Percentiles rank a stretch among this genome's conserved stretches.
Evolutionary conservation across 345 rosid genomes (phyloP).

Genomic region (Populus alba): DNA sequence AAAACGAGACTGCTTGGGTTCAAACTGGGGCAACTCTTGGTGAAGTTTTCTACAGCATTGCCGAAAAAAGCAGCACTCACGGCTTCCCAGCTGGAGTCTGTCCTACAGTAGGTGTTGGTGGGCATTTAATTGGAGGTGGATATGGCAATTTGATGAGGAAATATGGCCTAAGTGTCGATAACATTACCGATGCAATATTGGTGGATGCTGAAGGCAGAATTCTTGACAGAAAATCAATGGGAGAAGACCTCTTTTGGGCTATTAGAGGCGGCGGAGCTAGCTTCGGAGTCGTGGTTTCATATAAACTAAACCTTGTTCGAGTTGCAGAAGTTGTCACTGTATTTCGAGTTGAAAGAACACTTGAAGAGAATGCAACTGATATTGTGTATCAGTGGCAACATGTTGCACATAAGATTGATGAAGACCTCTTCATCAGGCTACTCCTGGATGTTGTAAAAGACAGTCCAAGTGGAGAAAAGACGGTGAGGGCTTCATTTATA

Average conservation of each 20-base stretch:
- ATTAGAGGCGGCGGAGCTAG: slow-evolving; percentile 14
- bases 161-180: slow-evolving; percentile 6
- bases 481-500: slow-evolving; percentile 9
- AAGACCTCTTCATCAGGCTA: slow-evolving; percentile 10
- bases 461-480: neutral
- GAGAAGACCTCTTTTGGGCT: slow-evolving; percentile 15
- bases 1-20: slow-evolving; percentile 7
- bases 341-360: slow-evolving; percentile 1
- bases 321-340: slow-evolving; percentile 8
- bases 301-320: slow-evolving; percentile 7
- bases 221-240: slow-evolving; percentile 14
- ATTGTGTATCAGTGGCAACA: slow-evolving; percentile 15
- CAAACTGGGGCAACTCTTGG: slow-evolving; percentile 10
- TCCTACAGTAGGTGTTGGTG: slow-evolving; percentile 15
- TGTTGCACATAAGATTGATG: slow-evolving; percentile 4
- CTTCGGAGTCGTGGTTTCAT: slow-evolving; percentile 9
- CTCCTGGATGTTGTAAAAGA: slow-evolving; percentile 2
- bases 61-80: slow-evolving; percentile 7
- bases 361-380: slow-evolving; percentile 9
- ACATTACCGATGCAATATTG: slow-evolving; percentile 1
- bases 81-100: slow-evolving; percentile 17
- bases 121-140: slow-evolving; percentile 13
- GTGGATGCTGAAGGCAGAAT: neutral
- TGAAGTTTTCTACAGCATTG: slow-evolving; percentile 4
- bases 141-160: slow-evolving; percentile 11